These are phyloP conservation scores for Fraxinus ornus DNA, from an alignment of 305 asterid genomes.

Conservation along the genomic window DNA sequence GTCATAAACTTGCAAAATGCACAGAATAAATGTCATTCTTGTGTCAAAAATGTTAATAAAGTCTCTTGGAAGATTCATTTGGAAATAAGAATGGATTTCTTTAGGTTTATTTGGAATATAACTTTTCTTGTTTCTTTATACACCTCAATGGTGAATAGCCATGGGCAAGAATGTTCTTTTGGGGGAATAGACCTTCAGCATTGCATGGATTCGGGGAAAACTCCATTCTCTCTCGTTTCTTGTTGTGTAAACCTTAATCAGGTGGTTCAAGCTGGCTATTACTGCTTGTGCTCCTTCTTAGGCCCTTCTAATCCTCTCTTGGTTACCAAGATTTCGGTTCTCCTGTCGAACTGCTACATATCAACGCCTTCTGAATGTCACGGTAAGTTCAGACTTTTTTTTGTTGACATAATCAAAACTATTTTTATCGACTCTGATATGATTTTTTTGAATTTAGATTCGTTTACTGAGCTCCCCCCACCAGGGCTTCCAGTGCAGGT, in stretches of 20 bases:
- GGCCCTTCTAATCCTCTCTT: slow-evolving; percentile 30
- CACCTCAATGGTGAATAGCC: slow-evolving; percentile 9
- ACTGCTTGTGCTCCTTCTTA: slow-evolving; percentile 44
- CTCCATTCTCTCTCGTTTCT: slow-evolving; percentile 29
- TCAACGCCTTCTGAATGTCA: slow-evolving; percentile 45
- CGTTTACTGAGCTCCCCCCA: slow-evolving; percentile 25
- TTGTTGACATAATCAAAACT: background rate
- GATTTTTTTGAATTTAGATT: slow-evolving; percentile 18
- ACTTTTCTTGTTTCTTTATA: slow-evolving; percentile 13
- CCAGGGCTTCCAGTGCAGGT: slow-evolving; percentile 18
- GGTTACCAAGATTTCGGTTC: slow-evolving; percentile 25
- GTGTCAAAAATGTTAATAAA: background rate
- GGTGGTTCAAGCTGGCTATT: slow-evolving; percentile 38
- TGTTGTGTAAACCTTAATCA: slow-evolving; percentile 44
- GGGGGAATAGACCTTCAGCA: slow-evolving; percentile 38
- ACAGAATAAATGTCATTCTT: slow-evolving; percentile 8
- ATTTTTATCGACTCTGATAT: background rate
- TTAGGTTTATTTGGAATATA: slow-evolving; percentile 17
- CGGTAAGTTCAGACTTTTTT: slow-evolving; percentile 24
- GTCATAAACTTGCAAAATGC: slow-evolving; percentile 26
- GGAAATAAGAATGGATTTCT: slow-evolving; percentile 22
- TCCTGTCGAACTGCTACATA: slow-evolving; percentile 40
- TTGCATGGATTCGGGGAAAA: slow-evolving; percentile 33
- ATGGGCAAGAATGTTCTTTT: slow-evolving; percentile 41
- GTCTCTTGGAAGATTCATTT: background rate